Conservation (phyloP, 805 yeast genomes). For the Jamesozyma spencerorum region DNA sequence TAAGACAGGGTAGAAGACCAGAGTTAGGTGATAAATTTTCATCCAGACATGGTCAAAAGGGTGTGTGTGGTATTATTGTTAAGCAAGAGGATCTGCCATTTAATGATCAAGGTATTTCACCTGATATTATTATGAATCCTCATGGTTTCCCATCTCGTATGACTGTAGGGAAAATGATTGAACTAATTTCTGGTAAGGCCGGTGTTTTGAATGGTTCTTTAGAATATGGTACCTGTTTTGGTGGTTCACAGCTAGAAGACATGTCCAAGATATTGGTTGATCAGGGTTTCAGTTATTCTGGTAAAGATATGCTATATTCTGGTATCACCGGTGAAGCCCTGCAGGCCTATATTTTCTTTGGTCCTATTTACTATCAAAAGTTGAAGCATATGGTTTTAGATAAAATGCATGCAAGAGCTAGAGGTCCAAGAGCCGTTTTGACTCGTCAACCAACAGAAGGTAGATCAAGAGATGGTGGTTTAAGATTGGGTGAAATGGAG, state of each 20-base stretch:
- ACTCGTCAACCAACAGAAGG: constrained; percentile 99
- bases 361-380: constrained; percentile 96
- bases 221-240: constrained; percentile 97
- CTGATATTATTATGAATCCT: constrained; percentile 97
- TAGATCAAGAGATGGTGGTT: constrained; percentile 97
- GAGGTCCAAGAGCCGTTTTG: constrained; percentile 96
- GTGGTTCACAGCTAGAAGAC: constrained; percentile 92
- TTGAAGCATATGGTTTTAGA: constrained; percentile 98
- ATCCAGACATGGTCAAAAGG: constrained; percentile 96
- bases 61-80: constrained; percentile 97
- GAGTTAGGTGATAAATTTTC: constrained; percentile 97
- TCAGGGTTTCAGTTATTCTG: constrained; percentile 87
- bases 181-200: constrained; percentile 91
- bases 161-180: constrained; percentile 99
- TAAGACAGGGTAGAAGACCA: constrained; percentile 94
- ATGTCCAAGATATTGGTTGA: constrained; percentile 87
- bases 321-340: constrained; percentile 97
- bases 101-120: constrained; percentile 82
- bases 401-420: constrained; percentile 98
- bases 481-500: constrained; percentile 98
- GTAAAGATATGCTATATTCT: constrained; percentile 94
- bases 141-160: constrained; percentile 99
- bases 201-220: constrained; percentile 88
- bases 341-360: constrained; percentile 96
- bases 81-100: constrained; percentile 96